These are phyloP conservation scores for Suillus paluster DNA, from an alignment of 768 basidiomycete species.

Conservation along the genomic window DNA sequence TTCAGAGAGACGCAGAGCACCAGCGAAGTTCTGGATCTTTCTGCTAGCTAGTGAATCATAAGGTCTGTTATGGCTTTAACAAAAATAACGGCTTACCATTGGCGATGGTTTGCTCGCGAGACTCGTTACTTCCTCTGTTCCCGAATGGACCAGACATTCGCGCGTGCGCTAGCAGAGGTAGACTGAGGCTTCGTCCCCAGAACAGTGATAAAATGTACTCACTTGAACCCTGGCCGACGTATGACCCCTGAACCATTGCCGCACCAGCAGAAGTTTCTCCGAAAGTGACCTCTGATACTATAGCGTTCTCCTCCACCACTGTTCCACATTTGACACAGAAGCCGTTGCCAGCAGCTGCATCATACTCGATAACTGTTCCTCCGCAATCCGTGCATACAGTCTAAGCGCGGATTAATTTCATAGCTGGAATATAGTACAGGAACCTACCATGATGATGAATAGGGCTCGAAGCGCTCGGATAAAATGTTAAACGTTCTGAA, in stretches of 20 bases:
- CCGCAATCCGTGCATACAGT: constrained; percentile 78
- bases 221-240: constrained; percentile 92
- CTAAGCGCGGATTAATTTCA: constrained; percentile 33
- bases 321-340: constrained; percentile 88
- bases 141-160: constrained; percentile 84
- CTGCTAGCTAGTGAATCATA: constrained; percentile 59
- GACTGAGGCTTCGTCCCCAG: background rate
- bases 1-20: constrained; percentile 77
- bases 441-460: constrained; percentile 3
- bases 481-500: background rate
- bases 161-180: constrained; percentile 63
- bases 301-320: constrained; percentile 91
- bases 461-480: background rate
- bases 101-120: constrained; percentile 88
- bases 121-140: constrained; percentile 77
- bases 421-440: background rate
- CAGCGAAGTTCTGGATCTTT: constrained; percentile 84
- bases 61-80: background rate
- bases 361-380: constrained; percentile 85
- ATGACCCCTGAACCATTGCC: constrained; percentile 94
- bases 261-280: constrained; percentile 93
- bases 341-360: constrained; percentile 81
- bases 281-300: constrained; percentile 93
- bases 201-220: constrained; percentile 35
- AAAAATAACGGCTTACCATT: constrained; percentile 60